Evolutionary conservation across 2,329 filamentous ascomycete species (phyloP), one percentile per base, ranked within the genome.

Genomic region (Aspergillus viridinutans): DNA sequence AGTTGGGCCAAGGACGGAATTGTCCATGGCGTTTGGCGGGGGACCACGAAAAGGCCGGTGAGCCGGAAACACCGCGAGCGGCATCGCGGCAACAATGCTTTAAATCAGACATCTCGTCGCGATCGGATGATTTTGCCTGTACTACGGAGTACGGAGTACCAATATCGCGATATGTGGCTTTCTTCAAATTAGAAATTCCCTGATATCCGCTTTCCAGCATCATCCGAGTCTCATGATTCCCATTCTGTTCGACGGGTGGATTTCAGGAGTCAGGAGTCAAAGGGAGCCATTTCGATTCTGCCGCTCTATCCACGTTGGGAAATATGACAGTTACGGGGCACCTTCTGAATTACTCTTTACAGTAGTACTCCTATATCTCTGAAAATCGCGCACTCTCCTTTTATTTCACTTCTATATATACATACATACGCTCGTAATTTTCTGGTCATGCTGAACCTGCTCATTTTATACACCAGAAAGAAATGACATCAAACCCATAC

Each of bases 361-460:
- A 17, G 32, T 38, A 38, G 32, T 17, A 38, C 32, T 35, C 32
- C 14, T 25, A 12, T 35, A 17, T 35, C 32, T 35, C 14, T 52
- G 40, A 47, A 54, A 32, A 49, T 42, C 26, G 49, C 40, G 45
- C 23, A 32, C 14, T 26, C n/a, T 48, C 29, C 9, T 49, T 21
- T 23, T 25, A 32, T 43, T 54, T n/a, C 26, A 10, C 49, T 43
- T 54, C 29, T 54, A 54, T 50, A 54, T 50, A 54, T 54, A 54
- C 52, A 54, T 17, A 8, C 20, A 38, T 20, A 7, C n/a, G 26
- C 43, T 21, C 20, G 48, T 17, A 26, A 54, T 14, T 45, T 45
- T 21, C n/a, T 43, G 40, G 12, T 6, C 12, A 54, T 50, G 4
- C 29, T 38, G 52, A 32, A 49, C 40, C 43, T n/a, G 42, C 28